Base-by-base conservation (phyloP, 306 rosid genomes). In the Gynostemma pentaphyllum region DNA sequence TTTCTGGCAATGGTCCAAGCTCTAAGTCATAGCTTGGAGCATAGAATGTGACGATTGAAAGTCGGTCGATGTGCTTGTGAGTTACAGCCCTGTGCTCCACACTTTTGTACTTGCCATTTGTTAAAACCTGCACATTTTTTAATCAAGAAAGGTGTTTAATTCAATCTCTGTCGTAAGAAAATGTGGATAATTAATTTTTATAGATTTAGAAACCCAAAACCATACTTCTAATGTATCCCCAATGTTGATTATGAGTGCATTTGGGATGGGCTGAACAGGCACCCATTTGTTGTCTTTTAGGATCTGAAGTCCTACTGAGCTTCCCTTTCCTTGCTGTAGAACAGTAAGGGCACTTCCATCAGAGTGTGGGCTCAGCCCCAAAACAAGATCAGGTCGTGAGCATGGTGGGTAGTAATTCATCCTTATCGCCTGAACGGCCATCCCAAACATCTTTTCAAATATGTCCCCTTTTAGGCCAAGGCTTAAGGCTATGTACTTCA, bases 341-440 rank as follows among this genome's bases (percentile, higher is more conserved):
- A 88, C 94, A 78, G 99, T 88, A 45, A 94, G 83, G 28, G 94
- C 99, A 74, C 97, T 94, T 70, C 97, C 99, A 78, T 94, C 99
- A 36, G 99, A 94, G 79, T 94, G 97, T 23, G 99, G 96, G 62
- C 99, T 94, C 42, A 94, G 82, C 16, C 99, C 99, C 69, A 94
- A 73, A 61, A 86, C 99, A 78, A 94, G 97, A 79, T 94, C 99
- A 55, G 99, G 99, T 57, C 97, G 86, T 3, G 95, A 72, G 69
- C 99, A 94, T 48, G 94, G 75, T n/a, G 99, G 97, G 52, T 94
- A 94, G 76, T 88, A 88, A 34, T 94, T 94, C 96, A 86, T 84
- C 81, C 99, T 86, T 72, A 88, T 62, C 55, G 99, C 99, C 78
- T 94, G 99, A 36, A 94, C 97, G 37, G 87, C 83, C 79, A 23